phyloP scores from a whole-genome alignment of 83 land plant genomes.

The Diphasiastrum complanatum region DNA sequence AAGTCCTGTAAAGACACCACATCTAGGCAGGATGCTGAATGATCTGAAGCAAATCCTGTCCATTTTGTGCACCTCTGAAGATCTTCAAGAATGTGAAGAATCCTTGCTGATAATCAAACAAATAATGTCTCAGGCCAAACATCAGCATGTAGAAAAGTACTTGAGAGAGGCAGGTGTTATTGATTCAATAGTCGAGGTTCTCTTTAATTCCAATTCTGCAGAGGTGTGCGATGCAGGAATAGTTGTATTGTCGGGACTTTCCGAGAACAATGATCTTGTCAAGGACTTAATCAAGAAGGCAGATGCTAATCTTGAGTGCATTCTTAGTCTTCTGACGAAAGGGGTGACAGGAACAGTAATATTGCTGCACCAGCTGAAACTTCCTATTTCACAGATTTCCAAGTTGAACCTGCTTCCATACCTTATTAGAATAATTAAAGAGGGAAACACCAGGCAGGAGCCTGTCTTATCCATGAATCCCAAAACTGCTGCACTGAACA shows the following conservation, averaged over 20 bases:
- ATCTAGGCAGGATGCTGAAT: constrained; percentile 25
- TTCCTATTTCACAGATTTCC: constrained; percentile 2
- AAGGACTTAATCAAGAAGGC: constrained; percentile 20
- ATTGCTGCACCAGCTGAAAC: constrained; percentile 22
- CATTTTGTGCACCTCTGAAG: constrained; percentile 39
- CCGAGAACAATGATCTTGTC: constrained; percentile 15
- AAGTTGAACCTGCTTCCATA: constrained; percentile 16
- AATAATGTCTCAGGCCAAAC: constrained; percentile 10
- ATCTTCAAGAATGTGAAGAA: constrained; percentile 52
- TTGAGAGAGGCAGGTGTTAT: constrained; percentile 21
- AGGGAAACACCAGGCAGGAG: neutral
- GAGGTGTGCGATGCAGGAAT: constrained; percentile 11
- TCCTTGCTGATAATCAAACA: constrained; percentile 14
- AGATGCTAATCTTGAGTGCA: constrained; percentile 21
- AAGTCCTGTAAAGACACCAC: constrained; percentile 4
- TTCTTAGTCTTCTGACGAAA: constrained; percentile 19
- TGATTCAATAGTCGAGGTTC: constrained; percentile 26
- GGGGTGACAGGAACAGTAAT: constrained; percentile 15
- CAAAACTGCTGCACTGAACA: constrained; percentile 17
- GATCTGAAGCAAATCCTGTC: constrained; percentile 37
- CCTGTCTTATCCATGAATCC: constrained; percentile 6
- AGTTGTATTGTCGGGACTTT: constrained; percentile 16
- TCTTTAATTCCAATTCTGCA: constrained; percentile 17
- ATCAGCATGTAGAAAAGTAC: constrained; percentile 14
- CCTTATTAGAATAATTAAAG: constrained; percentile 6